Evolutionary conservation across 768 basidiomycete species (phyloP).

Genomic region (Lactifluus piperatus): DNA sequence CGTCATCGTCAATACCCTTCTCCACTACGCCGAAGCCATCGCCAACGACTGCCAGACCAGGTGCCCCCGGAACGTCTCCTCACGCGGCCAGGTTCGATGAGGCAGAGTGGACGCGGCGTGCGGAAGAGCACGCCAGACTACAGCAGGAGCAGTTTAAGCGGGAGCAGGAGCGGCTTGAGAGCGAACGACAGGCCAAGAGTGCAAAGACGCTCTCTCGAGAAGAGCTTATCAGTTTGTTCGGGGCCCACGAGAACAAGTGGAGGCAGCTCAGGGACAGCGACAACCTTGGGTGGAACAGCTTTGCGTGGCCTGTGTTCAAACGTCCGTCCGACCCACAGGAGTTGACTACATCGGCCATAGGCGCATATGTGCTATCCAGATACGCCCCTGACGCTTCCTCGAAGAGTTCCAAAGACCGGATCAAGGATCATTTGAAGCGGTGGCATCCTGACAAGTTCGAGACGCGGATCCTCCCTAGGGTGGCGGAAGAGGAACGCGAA

Average conservation of each 20-base stretch:
- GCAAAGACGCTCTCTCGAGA: conserved; percentile 45
- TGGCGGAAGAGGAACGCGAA: conserved; percentile 53
- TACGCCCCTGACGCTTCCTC: conserved; percentile 45
- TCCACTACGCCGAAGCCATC: conserved; percentile 11
- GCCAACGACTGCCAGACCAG: conserved; percentile 8
- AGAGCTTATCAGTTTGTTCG: conserved; percentile 46
- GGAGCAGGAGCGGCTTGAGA: conserved; percentile 53
- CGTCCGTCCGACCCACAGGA: conserved; percentile 50
- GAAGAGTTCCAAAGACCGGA: conserved; percentile 54
- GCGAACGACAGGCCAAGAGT: conserved; percentile 33
- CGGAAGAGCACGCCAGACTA: conserved; percentile 51
- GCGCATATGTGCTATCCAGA: conserved; percentile 53
- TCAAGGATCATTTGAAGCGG: conserved; percentile 63
- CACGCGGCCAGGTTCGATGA: conserved; percentile 28
- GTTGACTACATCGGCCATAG: conserved; percentile 45
- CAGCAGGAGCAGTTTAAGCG: conserved; percentile 63
- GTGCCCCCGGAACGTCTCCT: conserved; percentile 17
- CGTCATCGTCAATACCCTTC: conserved; percentile 8
- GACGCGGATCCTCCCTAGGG: conserved; percentile 54
- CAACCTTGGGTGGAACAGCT: conserved; percentile 51
- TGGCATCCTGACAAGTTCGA: conserved; percentile 87
- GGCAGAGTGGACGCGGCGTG: conserved; percentile 53
- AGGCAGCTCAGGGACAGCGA: conserved; percentile 29
- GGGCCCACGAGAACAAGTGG: conserved; percentile 59
- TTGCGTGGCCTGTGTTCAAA: conserved; percentile 70